These are phyloP conservation scores for Stipa capillata DNA, from an alignment of 176 grass and related monocot genomes.

Conservation along the genomic window DNA sequence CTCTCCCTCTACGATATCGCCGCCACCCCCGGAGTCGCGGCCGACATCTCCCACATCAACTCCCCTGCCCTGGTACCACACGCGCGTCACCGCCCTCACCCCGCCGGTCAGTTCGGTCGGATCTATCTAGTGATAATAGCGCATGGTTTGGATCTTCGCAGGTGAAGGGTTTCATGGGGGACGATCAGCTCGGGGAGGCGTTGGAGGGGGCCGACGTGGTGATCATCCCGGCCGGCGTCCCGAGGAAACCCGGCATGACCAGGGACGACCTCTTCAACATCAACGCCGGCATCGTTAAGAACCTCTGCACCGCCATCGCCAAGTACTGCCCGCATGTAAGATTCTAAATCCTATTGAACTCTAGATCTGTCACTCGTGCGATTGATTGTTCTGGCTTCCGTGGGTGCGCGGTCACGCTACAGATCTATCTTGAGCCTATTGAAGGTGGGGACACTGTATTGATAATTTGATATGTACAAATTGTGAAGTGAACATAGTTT, in stretches of 20 bases:
- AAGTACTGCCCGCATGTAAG: constrained; percentile 53
- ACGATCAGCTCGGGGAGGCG: constrained; percentile 37
- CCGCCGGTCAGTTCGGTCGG: not conserved
- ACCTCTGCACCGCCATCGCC: constrained; percentile 46
- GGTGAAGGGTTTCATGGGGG: constrained; percentile 34
- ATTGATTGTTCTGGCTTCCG: not conserved
- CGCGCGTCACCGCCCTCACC: not conserved
- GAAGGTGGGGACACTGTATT: not conserved
- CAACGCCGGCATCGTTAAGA: constrained; percentile 53
- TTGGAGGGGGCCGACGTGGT: constrained; percentile 37
- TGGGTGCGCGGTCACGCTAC: not conserved
- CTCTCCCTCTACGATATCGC: constrained; percentile 54
- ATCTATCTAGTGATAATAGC: not conserved
- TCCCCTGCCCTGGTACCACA: constrained; percentile 12
- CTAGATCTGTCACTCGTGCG: not conserved
- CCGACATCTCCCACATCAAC: constrained; percentile 52
- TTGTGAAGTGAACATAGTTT: not conserved
- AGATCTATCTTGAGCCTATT: not conserved
- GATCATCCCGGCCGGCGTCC: constrained; percentile 50
- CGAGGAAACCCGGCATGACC: constrained; percentile 52
- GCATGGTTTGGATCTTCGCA: not conserved
- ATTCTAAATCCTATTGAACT: not conserved
- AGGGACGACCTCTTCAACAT: constrained; percentile 55
- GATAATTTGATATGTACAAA: not conserved
- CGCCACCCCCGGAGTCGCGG: constrained; percentile 41